Evolutionary conservation across 2,329 filamentous ascomycete genomes (phyloP).

Genomic region (Ophiocordyceps sinensis): DNA sequence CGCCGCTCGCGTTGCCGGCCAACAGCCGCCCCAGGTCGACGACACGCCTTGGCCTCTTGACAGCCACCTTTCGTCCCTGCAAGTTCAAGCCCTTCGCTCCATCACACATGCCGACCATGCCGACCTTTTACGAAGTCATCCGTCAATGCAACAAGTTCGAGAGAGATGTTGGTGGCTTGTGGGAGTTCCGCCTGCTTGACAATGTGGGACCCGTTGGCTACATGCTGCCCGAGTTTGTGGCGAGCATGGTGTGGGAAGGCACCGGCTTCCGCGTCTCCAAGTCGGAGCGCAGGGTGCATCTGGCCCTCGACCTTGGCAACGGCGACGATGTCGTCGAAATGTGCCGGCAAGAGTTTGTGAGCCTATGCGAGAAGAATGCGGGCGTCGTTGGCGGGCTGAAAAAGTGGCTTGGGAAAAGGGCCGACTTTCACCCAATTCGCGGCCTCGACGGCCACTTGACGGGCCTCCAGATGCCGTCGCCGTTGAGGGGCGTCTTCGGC

Average conservation of each 20-base stretch:
- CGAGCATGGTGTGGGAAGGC: constrained; percentile 8
- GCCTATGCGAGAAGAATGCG: constrained; percentile 12
- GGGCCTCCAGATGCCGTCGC: constrained; percentile 15
- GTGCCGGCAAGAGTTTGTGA: constrained; percentile 9
- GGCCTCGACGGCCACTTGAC: constrained; percentile 7
- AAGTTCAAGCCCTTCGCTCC: not conserved
- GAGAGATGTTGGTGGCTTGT: constrained; percentile 6
- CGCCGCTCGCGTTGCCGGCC: not conserved
- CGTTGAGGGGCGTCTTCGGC: constrained; percentile 19
- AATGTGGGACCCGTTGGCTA: constrained; percentile 10
- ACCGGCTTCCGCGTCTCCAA: constrained; percentile 7
- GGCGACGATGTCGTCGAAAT: constrained; percentile 5
- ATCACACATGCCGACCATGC: not conserved
- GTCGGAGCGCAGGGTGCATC: constrained; percentile 6
- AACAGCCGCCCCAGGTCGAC: not conserved
- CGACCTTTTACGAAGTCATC: constrained; percentile 9
- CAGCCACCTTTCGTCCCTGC: constrained; percentile 3
- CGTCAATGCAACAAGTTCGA: constrained; percentile 13
- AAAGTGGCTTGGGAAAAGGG: constrained; percentile 11
- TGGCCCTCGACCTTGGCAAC: constrained; percentile 6
- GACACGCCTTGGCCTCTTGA: not conserved
- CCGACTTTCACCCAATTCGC: constrained; percentile 14
- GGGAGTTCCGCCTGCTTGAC: constrained; percentile 10
- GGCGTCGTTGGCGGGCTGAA: constrained; percentile 11
- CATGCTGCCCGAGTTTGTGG: constrained; percentile 9